These are phyloP conservation scores for Corymbia citriodora DNA, from an alignment of 441 rosid species.

Conservation along the genomic window DNA sequence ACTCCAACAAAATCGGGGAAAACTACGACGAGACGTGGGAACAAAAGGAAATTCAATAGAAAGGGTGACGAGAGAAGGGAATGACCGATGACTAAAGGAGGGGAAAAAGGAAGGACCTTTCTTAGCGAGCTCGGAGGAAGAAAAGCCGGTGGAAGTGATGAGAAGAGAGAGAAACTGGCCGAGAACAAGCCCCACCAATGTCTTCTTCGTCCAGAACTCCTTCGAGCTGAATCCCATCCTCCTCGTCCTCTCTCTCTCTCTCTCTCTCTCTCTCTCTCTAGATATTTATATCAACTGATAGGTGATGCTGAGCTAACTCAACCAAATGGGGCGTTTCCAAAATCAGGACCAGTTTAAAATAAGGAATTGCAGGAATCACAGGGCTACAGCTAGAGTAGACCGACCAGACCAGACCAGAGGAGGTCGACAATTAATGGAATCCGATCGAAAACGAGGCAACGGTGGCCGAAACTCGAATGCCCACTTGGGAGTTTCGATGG, in stretches of 20 bases:
- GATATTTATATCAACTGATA: too few species aligned
- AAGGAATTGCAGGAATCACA: background rate
- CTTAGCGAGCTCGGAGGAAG: slow-evolving; percentile 58
- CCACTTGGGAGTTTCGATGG: background rate
- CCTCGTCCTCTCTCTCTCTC: background rate
- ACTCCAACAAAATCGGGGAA: background rate
- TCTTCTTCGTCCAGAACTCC: slow-evolving; percentile 53
- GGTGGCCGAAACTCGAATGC: background rate
- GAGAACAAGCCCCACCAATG: slow-evolving; percentile 57
- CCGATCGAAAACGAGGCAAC: background rate
- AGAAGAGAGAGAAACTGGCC: slow-evolving; percentile 77
- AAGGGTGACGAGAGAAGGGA: background rate
- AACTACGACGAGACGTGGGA: background rate
- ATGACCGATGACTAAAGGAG: background rate
- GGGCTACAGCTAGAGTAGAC: background rate
- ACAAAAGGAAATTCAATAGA: background rate
- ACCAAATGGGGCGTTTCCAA: background rate
- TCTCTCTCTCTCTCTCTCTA: background rate
- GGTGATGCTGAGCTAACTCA: background rate
- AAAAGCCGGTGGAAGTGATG: slow-evolving; percentile 62
- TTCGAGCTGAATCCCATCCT: slow-evolving; percentile 19
- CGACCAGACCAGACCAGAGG: background rate
- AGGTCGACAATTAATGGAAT: background rate
- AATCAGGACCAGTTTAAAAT: background rate
- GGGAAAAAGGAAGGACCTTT: slow-evolving; percentile 26